A percentile compares a stretch with the other conserved stretches of the same genome.
phyloP scores from a whole-genome alignment of 805 yeast species.

The Ogataea thermomethanolica region DNA sequence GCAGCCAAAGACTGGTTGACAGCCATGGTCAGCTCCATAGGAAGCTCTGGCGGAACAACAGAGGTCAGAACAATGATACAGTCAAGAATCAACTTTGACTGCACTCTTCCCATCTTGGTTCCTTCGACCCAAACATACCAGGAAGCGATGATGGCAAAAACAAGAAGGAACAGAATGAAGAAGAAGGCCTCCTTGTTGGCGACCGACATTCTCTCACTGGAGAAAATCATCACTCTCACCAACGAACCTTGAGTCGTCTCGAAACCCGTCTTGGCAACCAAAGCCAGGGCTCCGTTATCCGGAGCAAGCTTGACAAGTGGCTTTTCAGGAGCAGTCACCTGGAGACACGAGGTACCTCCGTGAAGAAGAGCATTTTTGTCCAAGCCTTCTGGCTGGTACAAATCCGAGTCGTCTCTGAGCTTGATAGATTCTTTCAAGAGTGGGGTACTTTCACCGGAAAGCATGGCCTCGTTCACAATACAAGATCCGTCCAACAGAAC shows the following conservation, averaged over 20 bases:
- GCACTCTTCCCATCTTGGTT: conserved; percentile 90
- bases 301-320: conserved; percentile 61
- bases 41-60: conserved; percentile 98
- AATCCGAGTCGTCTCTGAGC: conserved; percentile 71
- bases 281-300: conserved; percentile 87
- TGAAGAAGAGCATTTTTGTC: conserved; percentile 87
- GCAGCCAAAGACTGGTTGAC: conserved; percentile 90
- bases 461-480: conserved; percentile 97
- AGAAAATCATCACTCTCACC: conserved; percentile 95
- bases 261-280: conserved; percentile 92
- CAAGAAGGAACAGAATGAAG: conserved; percentile 83
- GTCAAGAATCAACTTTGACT: conserved; percentile 88
- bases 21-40: conserved; percentile 98
- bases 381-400: conserved; percentile 69
- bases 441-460: conserved; percentile 98
- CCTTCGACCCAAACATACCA: conserved; percentile 99
- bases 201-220: conserved; percentile 93
- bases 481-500: conserved; percentile 84
- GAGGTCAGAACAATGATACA: conserved; percentile 95
- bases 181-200: conserved; percentile 93
- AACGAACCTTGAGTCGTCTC: conserved; percentile 97
- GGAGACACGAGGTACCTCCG: conserved; percentile 96
- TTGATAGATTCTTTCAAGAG: conserved; percentile 86
- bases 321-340: conserved; percentile 70
- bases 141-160: conserved; percentile 92